These are phyloP conservation scores for Fibroporia radiculosa DNA, from an alignment of 768 basidiomycete species.

Conservation along the genomic window DNA sequence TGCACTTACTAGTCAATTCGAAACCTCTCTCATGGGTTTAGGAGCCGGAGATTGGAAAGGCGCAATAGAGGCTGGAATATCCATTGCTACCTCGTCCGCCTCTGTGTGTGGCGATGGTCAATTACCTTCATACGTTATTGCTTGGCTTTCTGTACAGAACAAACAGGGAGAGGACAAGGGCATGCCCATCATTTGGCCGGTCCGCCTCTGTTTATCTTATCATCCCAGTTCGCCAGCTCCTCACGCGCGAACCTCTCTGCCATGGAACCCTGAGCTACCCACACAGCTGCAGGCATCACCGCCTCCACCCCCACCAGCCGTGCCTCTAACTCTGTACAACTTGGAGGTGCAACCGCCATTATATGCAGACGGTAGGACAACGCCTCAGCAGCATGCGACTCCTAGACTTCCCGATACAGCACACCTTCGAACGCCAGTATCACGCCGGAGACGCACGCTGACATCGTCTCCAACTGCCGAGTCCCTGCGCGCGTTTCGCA, in stretches of 20 bases:
- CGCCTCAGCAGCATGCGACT: no score
- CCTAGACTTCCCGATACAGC: not conserved
- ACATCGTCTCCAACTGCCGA: constrained; percentile 27
- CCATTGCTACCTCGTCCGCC: not conserved
- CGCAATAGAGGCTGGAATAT: not conserved
- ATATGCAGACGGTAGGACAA: no score
- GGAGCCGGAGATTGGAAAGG: constrained; percentile 49
- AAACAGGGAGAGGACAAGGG: constrained; percentile 79
- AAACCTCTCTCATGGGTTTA: constrained; percentile 51
- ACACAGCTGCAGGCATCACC: constrained; percentile 52
- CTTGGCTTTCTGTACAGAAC: constrained; percentile 70
- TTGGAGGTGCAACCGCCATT: not conserved
- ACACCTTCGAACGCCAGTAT: constrained; percentile 19
- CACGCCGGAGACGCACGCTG: constrained; percentile 23
- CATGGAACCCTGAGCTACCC: constrained; percentile 57
- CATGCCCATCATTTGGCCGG: constrained; percentile 65
- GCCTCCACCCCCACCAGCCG: constrained; percentile 26
- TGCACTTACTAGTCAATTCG: constrained; percentile 54
- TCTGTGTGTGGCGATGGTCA: not conserved
- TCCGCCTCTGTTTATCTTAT: constrained; percentile 46
- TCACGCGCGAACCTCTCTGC: constrained; percentile 36
- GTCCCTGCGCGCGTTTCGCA: constrained; percentile 37
- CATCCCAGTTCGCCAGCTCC: constrained; percentile 27
- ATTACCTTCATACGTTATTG: constrained; percentile 46
- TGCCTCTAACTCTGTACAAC: constrained; percentile 10